Evolutionary conservation across 345 rosid species (phyloP).

Genomic region (Cardiospermum halicacabum): DNA sequence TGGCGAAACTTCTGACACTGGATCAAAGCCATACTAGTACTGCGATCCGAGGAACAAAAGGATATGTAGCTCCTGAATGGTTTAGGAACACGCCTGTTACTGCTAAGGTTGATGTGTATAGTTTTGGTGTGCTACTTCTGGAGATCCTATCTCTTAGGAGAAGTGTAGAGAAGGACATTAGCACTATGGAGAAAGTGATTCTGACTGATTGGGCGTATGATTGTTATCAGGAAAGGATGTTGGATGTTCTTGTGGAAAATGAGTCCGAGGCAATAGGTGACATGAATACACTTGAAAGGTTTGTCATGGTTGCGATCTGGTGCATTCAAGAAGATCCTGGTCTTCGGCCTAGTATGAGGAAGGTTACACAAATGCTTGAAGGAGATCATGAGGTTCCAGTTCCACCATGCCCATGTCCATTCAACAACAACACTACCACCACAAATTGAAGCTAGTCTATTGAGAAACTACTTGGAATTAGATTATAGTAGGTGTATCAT

Average conservation of each 20-base stretch:
- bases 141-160: constrained; percentile 4
- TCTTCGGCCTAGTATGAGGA: constrained; percentile 6
- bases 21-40: constrained; percentile 10
- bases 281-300: background rate
- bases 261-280: constrained; percentile 15
- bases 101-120: constrained; percentile 8
- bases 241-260: constrained; percentile 3
- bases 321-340: constrained; percentile 12
- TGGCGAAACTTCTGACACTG: constrained; percentile 14
- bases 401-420: no score
- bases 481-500: no score
- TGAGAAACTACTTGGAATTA: no score
- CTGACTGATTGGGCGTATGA: constrained; percentile 13
- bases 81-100: constrained; percentile 8
- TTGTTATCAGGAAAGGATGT: constrained; percentile 12
- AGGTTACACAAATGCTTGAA: constrained; percentile 20
- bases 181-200: background rate
- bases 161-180: no score
- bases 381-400: constrained; percentile 15
- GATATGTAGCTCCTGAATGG: constrained; percentile 19
- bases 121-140: background rate
- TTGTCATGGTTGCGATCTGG: constrained; percentile 14
- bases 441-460: no score
- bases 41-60: constrained; percentile 13
- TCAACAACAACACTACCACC: no score